Percentiles rank a stretch among this genome's conserved stretches.
These are phyloP conservation scores for Trichoderma oligosporum DNA, from an alignment of 2,329 filamentous ascomycete species.

Conservation along the genomic window DNA sequence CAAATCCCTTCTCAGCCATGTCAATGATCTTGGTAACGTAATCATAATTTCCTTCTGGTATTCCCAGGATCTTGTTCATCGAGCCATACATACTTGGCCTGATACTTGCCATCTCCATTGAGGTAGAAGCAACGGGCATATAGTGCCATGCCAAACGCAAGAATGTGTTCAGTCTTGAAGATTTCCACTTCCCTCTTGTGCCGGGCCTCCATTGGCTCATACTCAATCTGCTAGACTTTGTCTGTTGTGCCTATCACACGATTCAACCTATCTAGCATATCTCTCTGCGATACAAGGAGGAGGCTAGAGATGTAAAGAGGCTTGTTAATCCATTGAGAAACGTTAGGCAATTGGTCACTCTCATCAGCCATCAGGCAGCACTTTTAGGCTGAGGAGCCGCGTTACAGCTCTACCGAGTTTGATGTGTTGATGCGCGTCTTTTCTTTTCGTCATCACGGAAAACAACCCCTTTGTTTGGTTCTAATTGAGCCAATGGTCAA, in stretches of 20 bases:
- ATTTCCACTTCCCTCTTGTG: slow-evolving; percentile 45
- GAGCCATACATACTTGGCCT: slow-evolving; percentile 33
- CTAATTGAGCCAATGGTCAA: no score
- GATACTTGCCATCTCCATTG: slow-evolving; percentile 40
- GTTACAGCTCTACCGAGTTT: slow-evolving; percentile 57
- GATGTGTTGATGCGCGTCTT: slow-evolving; percentile 52
- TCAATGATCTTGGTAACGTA: slow-evolving; percentile 48
- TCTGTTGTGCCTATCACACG: slow-evolving; percentile 55
- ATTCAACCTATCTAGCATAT: slow-evolving; percentile 61
- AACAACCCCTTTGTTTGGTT: slow-evolving; percentile 36
- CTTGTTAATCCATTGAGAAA: slow-evolving; percentile 45
- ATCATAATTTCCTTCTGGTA: slow-evolving; percentile 58
- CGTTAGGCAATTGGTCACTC: slow-evolving; percentile 31
- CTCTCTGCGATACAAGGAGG: slow-evolving; percentile 55
- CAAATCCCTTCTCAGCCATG: slow-evolving; percentile 28
- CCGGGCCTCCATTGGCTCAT: slow-evolving; percentile 41
- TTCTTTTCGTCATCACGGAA: slow-evolving; percentile 55
- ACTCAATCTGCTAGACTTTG: slow-evolving; percentile 56
- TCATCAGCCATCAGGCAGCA: slow-evolving; percentile 42
- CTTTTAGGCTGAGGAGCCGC: slow-evolving; percentile 43
- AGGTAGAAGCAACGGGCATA: slow-evolving; percentile 55
- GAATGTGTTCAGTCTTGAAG: slow-evolving; percentile 38
- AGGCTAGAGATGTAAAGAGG: slow-evolving; percentile 54
- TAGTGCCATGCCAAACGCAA: slow-evolving; percentile 48
- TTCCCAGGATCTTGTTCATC: slow-evolving; percentile 51